Percentiles rank a stretch among this genome's conserved stretches.
phyloP scores from a whole-genome alignment of 2,329 filamentous ascomycete species.

The Pseudogymnoascus sp. region DNA sequence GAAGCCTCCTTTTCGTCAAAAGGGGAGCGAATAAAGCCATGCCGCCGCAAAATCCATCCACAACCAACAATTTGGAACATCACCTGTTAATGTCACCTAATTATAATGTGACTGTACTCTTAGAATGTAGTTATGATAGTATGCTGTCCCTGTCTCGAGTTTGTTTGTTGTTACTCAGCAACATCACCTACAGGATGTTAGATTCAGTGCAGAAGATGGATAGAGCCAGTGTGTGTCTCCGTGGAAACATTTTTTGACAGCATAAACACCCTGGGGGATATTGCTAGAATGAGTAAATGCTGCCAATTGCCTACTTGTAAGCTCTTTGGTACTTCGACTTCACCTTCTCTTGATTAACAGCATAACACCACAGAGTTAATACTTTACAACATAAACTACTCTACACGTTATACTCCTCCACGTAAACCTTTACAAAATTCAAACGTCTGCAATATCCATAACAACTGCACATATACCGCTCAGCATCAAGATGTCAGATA shows the following conservation, averaged over 20 bases:
- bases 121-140: not conserved
- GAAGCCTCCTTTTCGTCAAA: not conserved
- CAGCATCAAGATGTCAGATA: no score
- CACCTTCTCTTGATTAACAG: not conserved
- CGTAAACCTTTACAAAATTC: no score
- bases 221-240: not conserved
- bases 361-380: not conserved
- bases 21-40: not conserved
- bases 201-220: not conserved
- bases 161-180: not conserved
- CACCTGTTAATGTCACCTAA: not conserved
- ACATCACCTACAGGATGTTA: not conserved
- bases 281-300: not conserved
- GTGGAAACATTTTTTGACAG: not conserved
- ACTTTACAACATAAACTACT: no score
- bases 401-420: no score
- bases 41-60: not conserved
- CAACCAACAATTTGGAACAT: not conserved
- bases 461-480: no score
- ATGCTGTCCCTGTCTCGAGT: not conserved
- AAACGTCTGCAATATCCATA: no score
- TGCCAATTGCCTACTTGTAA: not conserved
- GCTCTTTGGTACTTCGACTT: not conserved
- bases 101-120: not conserved
- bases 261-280: not conserved